phyloP scores from a whole-genome alignment of 2,329 filamentous ascomycete genomes.

The Blastomyces parvus region DNA sequence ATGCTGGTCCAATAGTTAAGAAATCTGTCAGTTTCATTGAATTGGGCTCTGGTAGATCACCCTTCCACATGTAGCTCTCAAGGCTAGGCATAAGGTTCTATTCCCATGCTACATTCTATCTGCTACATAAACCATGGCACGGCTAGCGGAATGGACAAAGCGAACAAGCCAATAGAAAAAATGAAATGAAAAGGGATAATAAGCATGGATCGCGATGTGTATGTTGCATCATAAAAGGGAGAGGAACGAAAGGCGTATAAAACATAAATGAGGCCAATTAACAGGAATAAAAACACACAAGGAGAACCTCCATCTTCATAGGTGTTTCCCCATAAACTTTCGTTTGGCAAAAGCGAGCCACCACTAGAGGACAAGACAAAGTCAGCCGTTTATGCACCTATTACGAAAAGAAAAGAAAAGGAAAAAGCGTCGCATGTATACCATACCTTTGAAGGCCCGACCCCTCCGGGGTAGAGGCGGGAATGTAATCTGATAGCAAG shows the following conservation, averaged over 20 bases:
- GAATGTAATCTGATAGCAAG: conserved; percentile 72
- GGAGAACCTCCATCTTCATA: conserved; percentile 40
- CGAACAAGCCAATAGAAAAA: background rate
- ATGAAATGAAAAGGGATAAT: background rate
- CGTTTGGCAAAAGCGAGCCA: conserved; percentile 98
- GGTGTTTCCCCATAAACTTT: conserved; percentile 97
- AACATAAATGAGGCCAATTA: background rate
- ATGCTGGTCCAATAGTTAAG: background rate
- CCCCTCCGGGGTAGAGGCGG: conserved; percentile 71
- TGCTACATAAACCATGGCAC: too few species aligned
- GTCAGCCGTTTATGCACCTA: background rate
- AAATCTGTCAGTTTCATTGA: background rate
- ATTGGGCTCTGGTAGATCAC: background rate
- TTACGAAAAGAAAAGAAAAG: background rate
- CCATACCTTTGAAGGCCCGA: conserved; percentile 53
- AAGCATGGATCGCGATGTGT: background rate
- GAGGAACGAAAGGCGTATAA: background rate
- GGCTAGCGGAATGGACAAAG: background rate
- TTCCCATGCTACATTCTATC: background rate
- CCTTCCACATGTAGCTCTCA: background rate
- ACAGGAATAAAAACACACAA: conserved; percentile 6
- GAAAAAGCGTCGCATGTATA: conserved; percentile 14
- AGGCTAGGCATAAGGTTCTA: background rate
- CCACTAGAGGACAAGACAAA: conserved; percentile 53
- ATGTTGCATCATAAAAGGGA: background rate